Base-by-base conservation (phyloP, 1,284 basidiomycete species). In the Microstroma glucosiphilum region DNA sequence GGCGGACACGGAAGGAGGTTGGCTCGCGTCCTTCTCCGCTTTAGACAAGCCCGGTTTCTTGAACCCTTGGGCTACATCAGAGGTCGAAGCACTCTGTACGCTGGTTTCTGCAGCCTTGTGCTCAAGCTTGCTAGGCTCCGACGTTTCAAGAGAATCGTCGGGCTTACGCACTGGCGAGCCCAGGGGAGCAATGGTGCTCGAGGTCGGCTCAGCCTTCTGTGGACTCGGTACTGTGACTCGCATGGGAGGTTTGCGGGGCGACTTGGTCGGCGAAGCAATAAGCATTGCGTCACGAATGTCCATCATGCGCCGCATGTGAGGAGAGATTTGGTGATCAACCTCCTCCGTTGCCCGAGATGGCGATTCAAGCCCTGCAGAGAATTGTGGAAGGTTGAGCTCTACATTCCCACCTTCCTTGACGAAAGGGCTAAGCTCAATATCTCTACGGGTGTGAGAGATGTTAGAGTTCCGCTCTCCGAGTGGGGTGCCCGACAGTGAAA, bases 221-320 rank as follows among this genome's bases (percentile, higher is more conserved):
- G 43, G 43, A 48, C 43, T 48, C 6, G 43, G 43, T 21, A 48
- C 17, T 17, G 43, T 48, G 43, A 48, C 43, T 19, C 51, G 21
- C 51, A 54, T 54, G 25, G 51, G 51, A 19, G 51, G 25, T 25
- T 54, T 54, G 17, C n/a, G 13, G 2, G 51, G 51, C 51, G 51
- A 54, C 51, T 54, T 54, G 13, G n/a, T 25, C 17, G 25, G n/a
- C 51, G 51, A 21, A 25, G 51, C 51, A 2, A 13, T 13, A 25
- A 54, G 51, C 13, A 54, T 19, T 15, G 51, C 51, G 51, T 54
- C 51, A 15, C 51, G 51, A 54, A 25, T 25, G 13, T 21, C 51
- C 13, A 19, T 19, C 51, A 54, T 19, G 51, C 51, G 51, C 21
- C 13, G 21, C 51, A 54, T 54, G 13, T 54, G 21, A 15, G 51